Evolutionary conservation across 1,139 yeast species (phyloP), one percentile per base, ranked within the genome.

Genomic region (Saccharomycopsis hybrid): DNA sequence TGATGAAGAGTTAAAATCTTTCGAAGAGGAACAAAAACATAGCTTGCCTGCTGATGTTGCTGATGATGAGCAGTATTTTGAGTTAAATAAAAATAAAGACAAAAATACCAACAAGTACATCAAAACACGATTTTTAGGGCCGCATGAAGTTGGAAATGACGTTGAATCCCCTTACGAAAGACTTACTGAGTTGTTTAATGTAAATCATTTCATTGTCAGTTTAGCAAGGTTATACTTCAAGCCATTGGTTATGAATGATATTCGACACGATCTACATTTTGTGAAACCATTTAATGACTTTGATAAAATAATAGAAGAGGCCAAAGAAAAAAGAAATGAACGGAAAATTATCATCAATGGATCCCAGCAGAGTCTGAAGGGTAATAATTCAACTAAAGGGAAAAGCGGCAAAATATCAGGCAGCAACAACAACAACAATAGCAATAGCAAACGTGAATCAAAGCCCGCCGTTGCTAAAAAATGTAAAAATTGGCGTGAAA

Each of bases 191-290:
- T 73, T 90, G 53, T 92, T 90, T 69, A 92, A 92, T 61, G 97
- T 92, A 27, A 92, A 92, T 65, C 94, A 89, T 64, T 90, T 88
- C 61, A 74, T 92, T 29, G 88, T 89, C 0, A 85, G 96, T 35
- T 72, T 90, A 58, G 96, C 97, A 9, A 76, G 97, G 54, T 97
- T 97, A 0, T 90, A 92, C 61, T 70, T 90, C 58, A 96, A 97
- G 0, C 97, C 97, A 0, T 70, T 90, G 48, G 76, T 92, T 46
- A 80, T 85, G 38, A 85, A 87, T 56, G 97, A 89, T 60, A 74
- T 88, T 60, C 46, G 49, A n/a, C 50, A 50, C 37, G 53, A 52
- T 39, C 40, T 52, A 8, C 48, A 52, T 30, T 52, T 52, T 47
- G 50, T 48, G 4, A 43, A 44, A 28, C 53, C 55, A 24, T 35